phyloP scores from a whole-genome alignment of 768 basidiomycete genomes.

The Auricularia heimuer region DNA sequence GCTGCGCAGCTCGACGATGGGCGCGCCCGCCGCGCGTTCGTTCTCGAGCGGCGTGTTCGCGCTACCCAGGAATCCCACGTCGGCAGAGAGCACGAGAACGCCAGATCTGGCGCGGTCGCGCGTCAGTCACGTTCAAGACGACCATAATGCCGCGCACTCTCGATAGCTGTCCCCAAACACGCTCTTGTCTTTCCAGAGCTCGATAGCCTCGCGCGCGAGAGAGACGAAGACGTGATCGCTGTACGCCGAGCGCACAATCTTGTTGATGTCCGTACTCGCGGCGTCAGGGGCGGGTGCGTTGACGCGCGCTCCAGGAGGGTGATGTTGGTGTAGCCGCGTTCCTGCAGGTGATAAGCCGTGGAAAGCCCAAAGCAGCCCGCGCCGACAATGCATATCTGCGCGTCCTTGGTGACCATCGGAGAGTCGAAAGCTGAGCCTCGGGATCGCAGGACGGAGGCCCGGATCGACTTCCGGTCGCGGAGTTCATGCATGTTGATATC shows the following conservation, averaged over 20 bases:
- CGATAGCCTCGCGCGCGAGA: constrained; percentile 69
- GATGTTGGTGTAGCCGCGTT: constrained; percentile 56
- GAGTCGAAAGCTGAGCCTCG: not conserved
- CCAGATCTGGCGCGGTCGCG: constrained; percentile 42
- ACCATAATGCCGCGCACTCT: constrained; percentile 42
- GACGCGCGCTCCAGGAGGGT: constrained; percentile 66
- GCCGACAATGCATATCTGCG: constrained; percentile 55
- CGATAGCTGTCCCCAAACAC: constrained; percentile 71
- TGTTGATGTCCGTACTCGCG: constrained; percentile 50
- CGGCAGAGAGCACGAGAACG: constrained; percentile 46
- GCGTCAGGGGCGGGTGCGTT: constrained; percentile 68
- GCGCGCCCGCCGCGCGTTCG: constrained; percentile 48
- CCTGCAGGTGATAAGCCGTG: constrained; percentile 70
- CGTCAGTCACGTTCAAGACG: not conserved
- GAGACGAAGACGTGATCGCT: constrained; percentile 55
- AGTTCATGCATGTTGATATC: no score
- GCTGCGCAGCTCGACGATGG: constrained; percentile 31
- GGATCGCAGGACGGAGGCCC: not conserved
- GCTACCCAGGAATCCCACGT: constrained; percentile 28
- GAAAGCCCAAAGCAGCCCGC: constrained; percentile 84
- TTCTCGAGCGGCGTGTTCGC: constrained; percentile 49
- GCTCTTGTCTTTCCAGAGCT: constrained; percentile 55
- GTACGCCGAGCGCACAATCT: constrained; percentile 65
- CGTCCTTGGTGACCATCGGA: not conserved
- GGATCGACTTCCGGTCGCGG: not conserved